These are phyloP conservation scores for Suhomyces bolitotheri DNA, from an alignment of 1,139 yeast genomes.

Conservation along the genomic window DNA sequence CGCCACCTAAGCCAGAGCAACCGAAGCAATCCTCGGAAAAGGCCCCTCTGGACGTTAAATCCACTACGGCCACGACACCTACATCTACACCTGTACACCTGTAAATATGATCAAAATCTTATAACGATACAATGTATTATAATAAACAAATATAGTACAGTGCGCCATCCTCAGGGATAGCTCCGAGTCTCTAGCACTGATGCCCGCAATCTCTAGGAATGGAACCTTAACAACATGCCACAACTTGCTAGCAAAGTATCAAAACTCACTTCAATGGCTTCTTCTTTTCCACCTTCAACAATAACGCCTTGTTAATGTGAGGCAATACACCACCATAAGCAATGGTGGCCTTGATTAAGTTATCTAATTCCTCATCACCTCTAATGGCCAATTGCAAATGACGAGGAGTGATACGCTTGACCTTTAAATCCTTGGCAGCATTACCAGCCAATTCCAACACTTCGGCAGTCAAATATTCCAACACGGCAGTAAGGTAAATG, in stretches of 20 bases:
- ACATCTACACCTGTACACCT: conserved; percentile 1
- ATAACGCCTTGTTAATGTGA: conserved; percentile 89
- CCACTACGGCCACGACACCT: background rate
- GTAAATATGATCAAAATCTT: conserved; percentile 7
- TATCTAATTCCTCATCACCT: conserved; percentile 98
- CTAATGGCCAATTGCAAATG: conserved; percentile 97
- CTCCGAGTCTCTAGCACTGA: too few relatives aligned
- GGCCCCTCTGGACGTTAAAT: background rate
- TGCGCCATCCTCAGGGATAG: too few relatives aligned
- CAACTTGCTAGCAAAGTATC: too few relatives aligned
- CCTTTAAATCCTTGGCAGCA: conserved; percentile 97
- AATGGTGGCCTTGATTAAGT: conserved; percentile 93
- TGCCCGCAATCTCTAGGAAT: too few relatives aligned
- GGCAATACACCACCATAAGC: conserved; percentile 99
- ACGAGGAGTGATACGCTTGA: conserved; percentile 98
- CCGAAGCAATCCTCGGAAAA: too few relatives aligned
- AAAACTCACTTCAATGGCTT: conserved; percentile 1
- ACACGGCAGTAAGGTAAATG: conserved; percentile 92
- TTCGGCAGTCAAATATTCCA: conserved; percentile 97
- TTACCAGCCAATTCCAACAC: conserved; percentile 98
- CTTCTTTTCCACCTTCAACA: conserved; percentile 90
- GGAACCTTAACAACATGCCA: too few relatives aligned
- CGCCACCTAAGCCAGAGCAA: too few relatives aligned
- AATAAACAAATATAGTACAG: conserved; percentile 14
- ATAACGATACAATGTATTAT: conserved; percentile 13